Evolutionary conservation across 352 stramenopile species (phyloP), one percentile per base, ranked within the genome.

Genomic region (Globisporangium mamillatum): DNA sequence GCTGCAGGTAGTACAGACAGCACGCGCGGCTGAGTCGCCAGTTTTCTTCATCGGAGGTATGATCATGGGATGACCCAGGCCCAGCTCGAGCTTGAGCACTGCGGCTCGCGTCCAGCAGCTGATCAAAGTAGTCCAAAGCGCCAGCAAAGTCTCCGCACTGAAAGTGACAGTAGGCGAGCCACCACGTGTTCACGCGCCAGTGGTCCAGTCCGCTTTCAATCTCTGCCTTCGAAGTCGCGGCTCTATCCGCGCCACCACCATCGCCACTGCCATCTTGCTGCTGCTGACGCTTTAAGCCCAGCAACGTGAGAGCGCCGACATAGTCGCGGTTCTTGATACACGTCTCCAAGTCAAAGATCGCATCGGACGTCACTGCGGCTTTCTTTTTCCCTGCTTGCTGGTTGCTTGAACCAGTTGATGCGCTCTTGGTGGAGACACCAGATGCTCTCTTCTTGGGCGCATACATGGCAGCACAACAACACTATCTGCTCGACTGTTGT

Each of bases 151-250:
- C 68, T 27, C 82, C 77, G 29, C 60, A 68, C 29, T 93, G 77
- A 62, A 89, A 93, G 63, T 88, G 75, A 50, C 82, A 92, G 69
- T 92, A 93, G 48, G 83, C 83, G 16, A 70, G 57, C 86, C 86
- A 93, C 78, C 84, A 91, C 25, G 81, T 86, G 41, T 77, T 84
- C 29, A 71, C 36, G 4, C 60, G 59, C 74, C 65, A 76, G 3
- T 64, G 66, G 2, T 52, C 25, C 10, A 73, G 57, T 18, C 50
- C 38, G 20, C 7, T 9, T 20, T 46, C 41, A 32, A 18, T 25
- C 50, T 46, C 38, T 4, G 38, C 12, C 38, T 46, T 18, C 10
- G 38, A 46, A 46, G 1, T 36, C 27, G 27, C 32, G 20, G 32
- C 25, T 24, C 34, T 29, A 29, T 29, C 27, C 27, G 27, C 3